Evolutionary conservation across 306 rosid genomes (phyloP).

Genomic region (Cucumis cinereus): DNA sequence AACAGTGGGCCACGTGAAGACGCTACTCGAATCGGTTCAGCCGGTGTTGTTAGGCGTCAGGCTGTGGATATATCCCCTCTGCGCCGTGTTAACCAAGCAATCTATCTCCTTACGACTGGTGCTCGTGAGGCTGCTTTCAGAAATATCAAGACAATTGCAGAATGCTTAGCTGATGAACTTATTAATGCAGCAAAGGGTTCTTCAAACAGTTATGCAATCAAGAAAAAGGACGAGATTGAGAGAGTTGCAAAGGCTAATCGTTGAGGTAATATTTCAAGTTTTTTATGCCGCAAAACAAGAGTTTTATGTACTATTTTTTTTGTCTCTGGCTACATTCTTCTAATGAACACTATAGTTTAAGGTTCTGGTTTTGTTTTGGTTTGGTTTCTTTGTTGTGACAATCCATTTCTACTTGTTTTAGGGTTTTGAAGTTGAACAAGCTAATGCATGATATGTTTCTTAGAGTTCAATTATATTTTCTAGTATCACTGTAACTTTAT

Average conservation of each 20-base stretch:
- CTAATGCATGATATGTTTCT: neutral
- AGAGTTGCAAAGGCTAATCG: slow-evolving; percentile 7
- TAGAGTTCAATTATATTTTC: neutral
- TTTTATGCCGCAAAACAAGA: neutral
- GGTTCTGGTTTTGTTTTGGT: neutral
- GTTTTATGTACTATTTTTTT: neutral
- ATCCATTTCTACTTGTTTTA: neutral
- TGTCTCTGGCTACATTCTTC: neutral
- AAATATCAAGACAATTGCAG: slow-evolving; percentile 8
- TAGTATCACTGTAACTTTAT: no score
- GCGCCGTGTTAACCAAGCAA: slow-evolving; percentile 1
- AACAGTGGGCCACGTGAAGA: slow-evolving; percentile 11
- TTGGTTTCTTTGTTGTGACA: neutral
- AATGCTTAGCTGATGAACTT: slow-evolving; percentile 4
- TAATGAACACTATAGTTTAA: neutral
- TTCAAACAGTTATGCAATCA: slow-evolving; percentile 1
- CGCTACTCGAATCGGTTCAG: slow-evolving; percentile 5
- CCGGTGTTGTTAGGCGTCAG: slow-evolving; percentile 8
- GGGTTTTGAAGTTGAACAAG: neutral
- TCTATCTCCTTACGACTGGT: neutral
- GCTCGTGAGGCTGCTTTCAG: slow-evolving; percentile 8
- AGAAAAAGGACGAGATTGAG: slow-evolving; percentile 4
- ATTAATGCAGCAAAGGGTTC: slow-evolving; percentile 9
- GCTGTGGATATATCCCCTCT: slow-evolving; percentile 8
- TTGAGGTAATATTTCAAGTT: neutral